These are phyloP conservation scores for Rhexocercosporidium sp. DNA, from an alignment of 2,329 filamentous ascomycete species.

Conservation along the genomic window DNA sequence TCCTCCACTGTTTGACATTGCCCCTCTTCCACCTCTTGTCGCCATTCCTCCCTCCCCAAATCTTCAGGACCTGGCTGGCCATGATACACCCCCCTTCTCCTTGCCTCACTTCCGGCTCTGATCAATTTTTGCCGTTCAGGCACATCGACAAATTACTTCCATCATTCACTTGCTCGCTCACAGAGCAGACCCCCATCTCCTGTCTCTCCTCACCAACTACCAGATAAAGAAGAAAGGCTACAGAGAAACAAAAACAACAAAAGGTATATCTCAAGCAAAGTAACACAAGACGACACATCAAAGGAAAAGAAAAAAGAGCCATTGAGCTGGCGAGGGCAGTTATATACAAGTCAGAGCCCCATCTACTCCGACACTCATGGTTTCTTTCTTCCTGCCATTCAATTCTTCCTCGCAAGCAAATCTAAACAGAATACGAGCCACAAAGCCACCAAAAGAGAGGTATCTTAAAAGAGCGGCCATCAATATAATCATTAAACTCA, in stretches of 20 bases:
- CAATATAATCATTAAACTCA: too few species aligned
- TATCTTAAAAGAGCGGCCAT: too few species aligned
- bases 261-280: not conserved
- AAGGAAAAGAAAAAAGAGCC: not conserved
- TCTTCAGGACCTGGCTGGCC: not conserved
- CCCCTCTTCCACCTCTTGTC: too few species aligned
- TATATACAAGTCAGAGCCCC: conserved; percentile 9
- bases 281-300: not conserved
- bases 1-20: not conserved
- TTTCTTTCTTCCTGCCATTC: not conserved
- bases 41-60: not conserved
- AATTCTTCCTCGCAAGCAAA: not conserved
- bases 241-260: not conserved
- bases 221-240: not conserved
- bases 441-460: too few species aligned
- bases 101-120: not conserved
- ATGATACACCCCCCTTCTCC: not conserved
- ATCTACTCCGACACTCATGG: conserved; percentile 8
- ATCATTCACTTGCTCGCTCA: not conserved
- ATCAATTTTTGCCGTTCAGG: not conserved
- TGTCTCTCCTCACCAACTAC: not conserved
- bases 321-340: conserved; percentile 5
- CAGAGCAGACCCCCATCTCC: not conserved
- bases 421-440: too few species aligned
- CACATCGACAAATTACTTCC: not conserved